A percentile compares a stretch with the other conserved stretches of the same genome.
Evolutionary conservation across 2,329 filamentous ascomycete genomes (phyloP).

Genomic region (Verticillium dahliae): DNA sequence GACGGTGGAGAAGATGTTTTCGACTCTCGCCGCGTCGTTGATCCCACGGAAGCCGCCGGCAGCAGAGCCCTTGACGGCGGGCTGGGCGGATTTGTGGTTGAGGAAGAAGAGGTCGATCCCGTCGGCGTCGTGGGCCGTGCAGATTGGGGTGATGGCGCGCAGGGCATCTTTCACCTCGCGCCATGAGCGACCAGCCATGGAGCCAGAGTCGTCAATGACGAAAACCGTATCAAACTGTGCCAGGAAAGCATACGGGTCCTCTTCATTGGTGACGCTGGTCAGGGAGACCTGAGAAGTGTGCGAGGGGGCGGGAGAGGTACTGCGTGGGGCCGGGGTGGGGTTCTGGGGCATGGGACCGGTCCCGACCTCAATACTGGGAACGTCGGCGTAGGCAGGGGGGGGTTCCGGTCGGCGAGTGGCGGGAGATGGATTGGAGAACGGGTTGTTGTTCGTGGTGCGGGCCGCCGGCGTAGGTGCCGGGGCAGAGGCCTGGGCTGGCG

Average conservation of each 20-base stretch:
- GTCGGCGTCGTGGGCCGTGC: conserved; percentile 70
- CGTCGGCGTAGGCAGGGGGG: conserved; percentile 26
- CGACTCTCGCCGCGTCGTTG: conserved; percentile 48
- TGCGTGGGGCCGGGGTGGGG: conserved; percentile 4
- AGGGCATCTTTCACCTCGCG: conserved; percentile 65
- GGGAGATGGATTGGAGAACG: conserved; percentile 12
- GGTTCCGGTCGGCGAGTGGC: conserved; percentile 17
- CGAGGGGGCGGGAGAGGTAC: conserved; percentile 14
- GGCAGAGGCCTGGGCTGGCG: not conserved
- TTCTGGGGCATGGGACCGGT: conserved; percentile 5
- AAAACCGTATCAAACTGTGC: conserved; percentile 79
- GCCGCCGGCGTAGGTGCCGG: not conserved
- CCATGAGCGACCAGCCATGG: conserved; percentile 78
- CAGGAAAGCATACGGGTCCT: conserved; percentile 73
- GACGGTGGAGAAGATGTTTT: conserved; percentile 63
- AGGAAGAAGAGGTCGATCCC: conserved; percentile 91
- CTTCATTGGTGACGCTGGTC: conserved; percentile 31
- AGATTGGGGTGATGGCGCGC: conserved; percentile 70
- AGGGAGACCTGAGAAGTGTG: conserved; percentile 14
- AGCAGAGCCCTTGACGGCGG: conserved; percentile 25
- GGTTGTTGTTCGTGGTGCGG: not conserved
- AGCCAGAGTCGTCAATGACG: conserved; percentile 85
- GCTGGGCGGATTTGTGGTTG: conserved; percentile 51
- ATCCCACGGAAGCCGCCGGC: conserved; percentile 60
- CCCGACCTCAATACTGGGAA: not conserved